phyloP scores from a whole-genome alignment of 495 filamentous ascomycete genomes.

The Aspergillus conjunctus region DNA sequence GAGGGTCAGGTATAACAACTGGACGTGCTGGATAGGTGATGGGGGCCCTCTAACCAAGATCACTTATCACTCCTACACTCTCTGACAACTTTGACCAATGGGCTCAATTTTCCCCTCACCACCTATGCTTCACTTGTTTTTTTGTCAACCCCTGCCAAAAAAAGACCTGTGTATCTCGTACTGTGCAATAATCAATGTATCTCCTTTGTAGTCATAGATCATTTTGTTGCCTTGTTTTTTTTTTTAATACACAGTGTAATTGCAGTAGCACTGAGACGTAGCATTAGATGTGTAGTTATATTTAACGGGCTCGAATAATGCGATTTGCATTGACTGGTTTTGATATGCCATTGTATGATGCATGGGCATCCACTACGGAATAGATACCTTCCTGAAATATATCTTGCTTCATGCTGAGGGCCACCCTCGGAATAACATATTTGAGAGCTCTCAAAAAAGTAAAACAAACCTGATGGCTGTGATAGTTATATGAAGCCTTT shows the following conservation, averaged over 20 bases:
- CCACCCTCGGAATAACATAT: too few species aligned
- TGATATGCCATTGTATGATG: too few species aligned
- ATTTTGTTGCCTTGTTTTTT: slow-evolving; percentile 25
- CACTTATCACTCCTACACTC: slow-evolving; percentile 15
- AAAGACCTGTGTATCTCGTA: slow-evolving; percentile 52
- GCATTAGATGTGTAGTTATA: neutral
- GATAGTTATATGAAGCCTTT: neutral
- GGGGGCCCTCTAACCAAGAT: slow-evolving; percentile 9
- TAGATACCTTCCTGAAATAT: too few species aligned
- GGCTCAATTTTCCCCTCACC: slow-evolving; percentile 22
- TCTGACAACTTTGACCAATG: slow-evolving; percentile 21
- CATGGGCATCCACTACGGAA: too few species aligned
- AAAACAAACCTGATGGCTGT: neutral
- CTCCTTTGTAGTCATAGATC: slow-evolving; percentile 51
- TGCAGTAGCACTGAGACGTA: neutral
- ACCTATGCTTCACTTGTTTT: slow-evolving; percentile 42
- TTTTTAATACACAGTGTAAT: neutral
- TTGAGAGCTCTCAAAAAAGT: neutral
- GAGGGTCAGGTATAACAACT: slow-evolving; percentile 31
- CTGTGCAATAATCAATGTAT: slow-evolving; percentile 57
- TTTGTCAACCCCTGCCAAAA: slow-evolving; percentile 40
- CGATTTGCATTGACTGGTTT: too few species aligned
- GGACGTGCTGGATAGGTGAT: slow-evolving; percentile 21
- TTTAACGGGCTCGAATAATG: too few species aligned
- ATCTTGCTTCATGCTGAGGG: too few species aligned